Evolutionary conservation across 352 stramenopile genomes (phyloP).

Genomic region (Pythium dissimile): DNA sequence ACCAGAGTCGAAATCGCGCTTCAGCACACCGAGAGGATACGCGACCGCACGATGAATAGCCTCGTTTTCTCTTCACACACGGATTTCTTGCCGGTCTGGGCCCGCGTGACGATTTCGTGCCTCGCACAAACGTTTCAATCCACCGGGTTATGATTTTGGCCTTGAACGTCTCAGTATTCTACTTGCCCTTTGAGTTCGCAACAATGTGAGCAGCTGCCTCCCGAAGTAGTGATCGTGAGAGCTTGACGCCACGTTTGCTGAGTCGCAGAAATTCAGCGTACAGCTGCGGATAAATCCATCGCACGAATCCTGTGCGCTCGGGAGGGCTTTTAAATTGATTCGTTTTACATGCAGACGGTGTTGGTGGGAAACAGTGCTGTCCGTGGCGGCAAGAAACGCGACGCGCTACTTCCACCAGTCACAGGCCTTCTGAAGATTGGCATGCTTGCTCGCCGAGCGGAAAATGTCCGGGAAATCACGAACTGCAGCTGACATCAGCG

Average conservation of each 20-base stretch:
- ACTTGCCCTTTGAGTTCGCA: background rate
- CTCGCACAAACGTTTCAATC: background rate
- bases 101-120: background rate
- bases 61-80: background rate
- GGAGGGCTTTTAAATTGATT: background rate
- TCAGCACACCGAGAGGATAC: slow-evolving; percentile 8
- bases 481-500: background rate
- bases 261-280: background rate
- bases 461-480: background rate
- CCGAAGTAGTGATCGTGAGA: background rate
- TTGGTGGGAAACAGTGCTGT: background rate
- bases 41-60: slow-evolving; percentile 14
- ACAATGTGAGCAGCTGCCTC: background rate
- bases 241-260: background rate
- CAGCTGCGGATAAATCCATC: background rate
- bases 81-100: background rate
- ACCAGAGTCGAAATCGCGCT: slow-evolving; percentile 1
- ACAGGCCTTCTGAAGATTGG: background rate
- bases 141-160: background rate
- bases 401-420: background rate
- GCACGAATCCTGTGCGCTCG: background rate
- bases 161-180: background rate
- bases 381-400: background rate
- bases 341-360: too few species aligned
- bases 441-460: background rate